Evolutionary conservation across 2,329 filamentous ascomycete genomes (phyloP), one percentile per base, ranked within the genome.

Genomic region (Ophiostoma sp.): DNA sequence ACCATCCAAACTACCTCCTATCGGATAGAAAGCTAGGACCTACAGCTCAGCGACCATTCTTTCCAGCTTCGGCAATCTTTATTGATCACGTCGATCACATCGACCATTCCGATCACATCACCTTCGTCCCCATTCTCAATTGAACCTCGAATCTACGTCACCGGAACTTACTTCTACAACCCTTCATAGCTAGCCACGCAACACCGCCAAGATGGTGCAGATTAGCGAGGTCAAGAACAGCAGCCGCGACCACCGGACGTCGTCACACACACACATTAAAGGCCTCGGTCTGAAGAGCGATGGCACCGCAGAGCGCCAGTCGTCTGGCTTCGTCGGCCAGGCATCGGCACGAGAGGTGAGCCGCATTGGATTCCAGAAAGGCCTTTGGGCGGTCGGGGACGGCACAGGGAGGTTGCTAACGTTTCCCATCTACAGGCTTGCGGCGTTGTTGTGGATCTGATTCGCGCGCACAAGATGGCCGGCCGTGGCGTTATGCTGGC

Each of bases 181-280:
- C 4, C 42, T 7, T 18, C 14, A 55, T n/a, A 45, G 49, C 14
- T 5, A 3, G n/a, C 52, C 8, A 12, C 40, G 18, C 40, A 41
- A 16, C 12, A 42, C 60, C 41, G 27, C 40, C 40, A 83, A 76
- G 74, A 94, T 93, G 90, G 91, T 94, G 75, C 89, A 93, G 79
- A 93, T 95, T 80, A 96, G 91, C 82, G 93, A 97, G 82, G 91
- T 96, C 76, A 96, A 96, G 84, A 90, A 90, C 82, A 94, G 92
- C 81, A 88, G 89, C 82, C 93, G 95, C 83, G 94, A 97, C 79
- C 95, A 96, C 81, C 89, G 95, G 77, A 99, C 95, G 64, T 94
- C 95, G 71, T 91, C 94, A 74, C 95, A 99, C 81, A 97, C 94
- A 67, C 95, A 99, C 80, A 99, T 99, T 85, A 96, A 93, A 78